Percentiles rank a stretch among this genome's conserved stretches.
These are phyloP conservation scores for Penicillium polonicum DNA, from an alignment of 2,329 filamentous ascomycete genomes.

Conservation along the genomic window DNA sequence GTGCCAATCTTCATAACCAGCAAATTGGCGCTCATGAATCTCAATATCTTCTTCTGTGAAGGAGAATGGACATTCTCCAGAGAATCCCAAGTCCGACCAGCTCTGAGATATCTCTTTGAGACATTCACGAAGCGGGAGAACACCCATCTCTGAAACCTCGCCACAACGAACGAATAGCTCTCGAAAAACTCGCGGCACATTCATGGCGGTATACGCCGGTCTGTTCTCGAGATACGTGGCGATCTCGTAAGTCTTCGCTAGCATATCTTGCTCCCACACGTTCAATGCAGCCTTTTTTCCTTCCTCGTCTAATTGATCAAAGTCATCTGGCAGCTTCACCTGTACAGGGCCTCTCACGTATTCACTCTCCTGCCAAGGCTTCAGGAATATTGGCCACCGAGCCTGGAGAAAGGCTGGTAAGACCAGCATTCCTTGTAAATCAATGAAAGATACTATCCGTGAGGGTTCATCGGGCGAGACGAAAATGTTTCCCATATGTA, in stretches of 20 bases:
- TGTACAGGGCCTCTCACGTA: not conserved
- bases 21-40: not conserved
- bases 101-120: not conserved
- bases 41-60: not conserved
- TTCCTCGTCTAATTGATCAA: not conserved
- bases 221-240: not conserved
- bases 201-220: not conserved
- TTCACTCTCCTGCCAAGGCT: not conserved
- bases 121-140: not conserved
- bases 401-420: not conserved
- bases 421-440: not conserved
- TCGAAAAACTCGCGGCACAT: not conserved
- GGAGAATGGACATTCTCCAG: not conserved
- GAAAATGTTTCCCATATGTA: not conserved
- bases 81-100: not conserved
- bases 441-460: not conserved
- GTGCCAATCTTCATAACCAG: not conserved
- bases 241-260: not conserved
- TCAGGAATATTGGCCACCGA: not conserved
- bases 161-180: not conserved
- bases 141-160: not conserved
- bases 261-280: not conserved
- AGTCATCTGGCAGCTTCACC: slow-evolving; percentile 37
- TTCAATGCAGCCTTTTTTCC: not conserved
- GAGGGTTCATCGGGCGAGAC: not conserved